Evolutionary conservation across 257 asterid genomes (phyloP).

Genomic region (Solanum clarkiae): DNA sequence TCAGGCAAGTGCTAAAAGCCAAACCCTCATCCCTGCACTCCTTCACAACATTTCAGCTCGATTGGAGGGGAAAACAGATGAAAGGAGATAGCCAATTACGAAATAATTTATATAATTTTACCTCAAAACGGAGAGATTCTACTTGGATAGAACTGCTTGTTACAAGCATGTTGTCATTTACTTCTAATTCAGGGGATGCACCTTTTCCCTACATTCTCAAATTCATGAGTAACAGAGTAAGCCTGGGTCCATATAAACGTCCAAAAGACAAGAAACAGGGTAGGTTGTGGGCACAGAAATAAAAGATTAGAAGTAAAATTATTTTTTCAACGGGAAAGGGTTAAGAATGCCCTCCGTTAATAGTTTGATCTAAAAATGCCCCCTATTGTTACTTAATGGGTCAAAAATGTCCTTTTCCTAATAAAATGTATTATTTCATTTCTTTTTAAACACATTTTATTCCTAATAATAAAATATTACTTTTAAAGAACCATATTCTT

Average conservation of each 20-base stretch:
- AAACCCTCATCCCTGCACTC: not conserved
- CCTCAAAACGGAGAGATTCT: conserved; percentile 81
- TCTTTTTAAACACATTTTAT: too few relatives aligned
- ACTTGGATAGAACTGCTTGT: conserved; percentile 19
- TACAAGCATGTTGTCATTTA: conserved; percentile 17
- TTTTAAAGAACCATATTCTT: too few relatives aligned
- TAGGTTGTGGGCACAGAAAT: not conserved
- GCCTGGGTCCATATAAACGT: not conserved
- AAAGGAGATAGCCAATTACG: not conserved
- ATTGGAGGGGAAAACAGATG: not conserved
- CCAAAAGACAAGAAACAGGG: not conserved
- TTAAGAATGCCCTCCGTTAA: not conserved
- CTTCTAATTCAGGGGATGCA: not conserved
- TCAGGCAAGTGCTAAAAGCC: not conserved
- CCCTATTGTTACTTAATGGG: too few relatives aligned
- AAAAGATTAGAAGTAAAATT: not conserved
- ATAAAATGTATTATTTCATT: too few relatives aligned
- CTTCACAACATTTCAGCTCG: not conserved
- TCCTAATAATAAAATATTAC: too few relatives aligned
- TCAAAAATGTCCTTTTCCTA: too few relatives aligned
- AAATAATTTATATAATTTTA: conserved; percentile 6
- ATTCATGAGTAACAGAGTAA: not conserved
- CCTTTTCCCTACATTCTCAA: conserved; percentile 16
- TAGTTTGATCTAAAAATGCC: not conserved
- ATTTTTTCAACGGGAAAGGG: not conserved